phyloP scores from a whole-genome alignment of 305 asterid genomes.

The Rubia balearica region DNA sequence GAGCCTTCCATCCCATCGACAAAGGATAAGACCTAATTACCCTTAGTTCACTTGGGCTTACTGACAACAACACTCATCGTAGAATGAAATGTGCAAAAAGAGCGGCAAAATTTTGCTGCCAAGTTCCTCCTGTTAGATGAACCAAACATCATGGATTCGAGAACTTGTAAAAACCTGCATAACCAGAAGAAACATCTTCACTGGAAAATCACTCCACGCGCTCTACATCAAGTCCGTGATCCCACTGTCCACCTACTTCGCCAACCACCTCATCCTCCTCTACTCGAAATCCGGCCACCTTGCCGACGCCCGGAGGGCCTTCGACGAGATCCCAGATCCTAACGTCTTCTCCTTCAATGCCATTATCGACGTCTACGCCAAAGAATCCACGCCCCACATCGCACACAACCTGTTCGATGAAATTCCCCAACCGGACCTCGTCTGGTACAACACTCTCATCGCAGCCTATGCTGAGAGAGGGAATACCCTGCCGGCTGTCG shows the following conservation, averaged over 20 bases:
- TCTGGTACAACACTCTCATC: conserved; percentile 68
- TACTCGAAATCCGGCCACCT: conserved; percentile 67
- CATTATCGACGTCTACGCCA: conserved; percentile 50
- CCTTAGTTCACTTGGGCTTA: no score
- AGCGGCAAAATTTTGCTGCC: background rate
- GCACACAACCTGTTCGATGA: conserved; percentile 63
- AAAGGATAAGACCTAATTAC: no score
- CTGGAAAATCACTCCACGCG: conserved; percentile 58
- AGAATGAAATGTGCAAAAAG: background rate
- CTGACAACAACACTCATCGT: background rate
- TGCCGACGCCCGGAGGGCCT: conserved; percentile 42
- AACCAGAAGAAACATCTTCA: conserved; percentile 36
- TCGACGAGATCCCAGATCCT: conserved; percentile 40
- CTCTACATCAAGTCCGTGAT: conserved; percentile 41
- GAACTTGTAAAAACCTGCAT: conserved; percentile 54
- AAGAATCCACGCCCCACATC: conserved; percentile 36
- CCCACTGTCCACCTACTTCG: conserved; percentile 49
- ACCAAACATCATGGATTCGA: conserved; percentile 40
- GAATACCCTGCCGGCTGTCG: conserved; percentile 29
- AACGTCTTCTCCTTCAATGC: conserved; percentile 71
- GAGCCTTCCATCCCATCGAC: no score
- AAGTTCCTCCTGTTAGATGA: conserved; percentile 10
- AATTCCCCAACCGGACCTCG: conserved; percentile 68
- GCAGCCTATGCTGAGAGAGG: conserved; percentile 68
- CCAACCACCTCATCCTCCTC: conserved; percentile 77